phyloP scores from a whole-genome alignment of 176 grass and related monocot genomes.

The Zizania latifolia region DNA sequence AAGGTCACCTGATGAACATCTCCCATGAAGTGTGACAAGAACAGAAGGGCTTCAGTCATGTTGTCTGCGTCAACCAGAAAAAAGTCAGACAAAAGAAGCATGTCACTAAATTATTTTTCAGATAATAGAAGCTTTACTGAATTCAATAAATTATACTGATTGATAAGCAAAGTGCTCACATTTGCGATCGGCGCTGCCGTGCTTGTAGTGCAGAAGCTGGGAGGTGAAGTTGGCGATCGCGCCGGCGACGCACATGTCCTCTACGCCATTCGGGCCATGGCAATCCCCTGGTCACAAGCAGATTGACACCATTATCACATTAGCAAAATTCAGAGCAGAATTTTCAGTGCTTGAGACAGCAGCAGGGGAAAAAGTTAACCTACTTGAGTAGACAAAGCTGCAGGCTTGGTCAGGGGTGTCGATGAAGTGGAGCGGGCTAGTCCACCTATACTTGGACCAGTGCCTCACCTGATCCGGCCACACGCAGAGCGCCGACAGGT shows the following conservation, averaged over 20 bases:
- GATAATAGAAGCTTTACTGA: too few relatives aligned
- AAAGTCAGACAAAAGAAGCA: neutral
- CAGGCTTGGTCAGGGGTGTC: conserved; percentile 80
- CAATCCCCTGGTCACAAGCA: conserved; percentile 57
- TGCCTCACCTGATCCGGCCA: conserved; percentile 86
- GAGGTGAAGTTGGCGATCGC: conserved; percentile 79
- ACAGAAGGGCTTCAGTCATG: conserved; percentile 74
- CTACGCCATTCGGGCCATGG: conserved; percentile 43
- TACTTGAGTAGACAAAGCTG: conserved; percentile 75
- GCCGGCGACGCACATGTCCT: conserved; percentile 75
- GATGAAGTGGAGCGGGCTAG: conserved; percentile 74
- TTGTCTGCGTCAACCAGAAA: conserved; percentile 45
- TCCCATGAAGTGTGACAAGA: conserved; percentile 91
- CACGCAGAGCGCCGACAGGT: conserved; percentile 67
- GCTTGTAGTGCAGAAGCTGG: conserved; percentile 77
- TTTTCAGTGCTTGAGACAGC: too few relatives aligned
- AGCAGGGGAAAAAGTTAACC: too few relatives aligned
- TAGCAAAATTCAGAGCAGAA: neutral
- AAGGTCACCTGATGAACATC: conserved; percentile 70
- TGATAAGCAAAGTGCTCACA: conserved; percentile 39
- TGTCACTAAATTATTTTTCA: too few relatives aligned
- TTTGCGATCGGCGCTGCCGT: conserved; percentile 60
- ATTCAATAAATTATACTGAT: neutral
- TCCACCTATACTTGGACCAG: conserved; percentile 76
- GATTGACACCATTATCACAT: neutral